phyloP scores from a whole-genome alignment of 345 rosid species.

The Lepidium didymum region DNA sequence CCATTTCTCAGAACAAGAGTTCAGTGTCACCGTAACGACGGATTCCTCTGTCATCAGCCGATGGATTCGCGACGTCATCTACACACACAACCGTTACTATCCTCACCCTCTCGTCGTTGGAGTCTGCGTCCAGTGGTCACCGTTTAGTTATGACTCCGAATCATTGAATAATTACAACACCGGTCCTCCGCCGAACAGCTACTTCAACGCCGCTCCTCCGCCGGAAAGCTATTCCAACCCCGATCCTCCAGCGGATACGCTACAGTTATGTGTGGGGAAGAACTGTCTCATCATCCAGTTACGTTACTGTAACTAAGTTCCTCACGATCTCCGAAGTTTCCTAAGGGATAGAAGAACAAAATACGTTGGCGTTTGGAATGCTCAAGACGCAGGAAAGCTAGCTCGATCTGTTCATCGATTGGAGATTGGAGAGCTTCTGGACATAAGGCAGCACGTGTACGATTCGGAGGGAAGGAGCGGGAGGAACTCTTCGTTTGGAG shows the following conservation, averaged over 20 bases:
- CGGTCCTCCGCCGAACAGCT: no score
- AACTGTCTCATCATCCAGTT: neutral
- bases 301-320: neutral
- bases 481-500: constrained; percentile 12
- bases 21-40: neutral
- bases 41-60: neutral
- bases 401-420: neutral
- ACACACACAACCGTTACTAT: neutral
- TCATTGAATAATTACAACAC: no score
- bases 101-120: neutral
- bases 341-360: no score
- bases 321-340: no score
- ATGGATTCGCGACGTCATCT: neutral
- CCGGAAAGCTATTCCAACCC: no score
- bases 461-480: neutral
- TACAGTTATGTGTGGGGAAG: neutral
- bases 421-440: constrained; percentile 13
- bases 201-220: no score
- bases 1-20: neutral
- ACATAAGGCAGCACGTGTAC: constrained; percentile 10
- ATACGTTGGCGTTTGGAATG: neutral
- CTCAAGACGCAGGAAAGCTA: constrained; percentile 18
- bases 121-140: constrained; percentile 1
- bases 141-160: neutral
- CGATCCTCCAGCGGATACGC: neutral